Evolutionary conservation across 768 basidiomycete genomes (phyloP).

Genomic region (Melanogaster broomeanus): DNA sequence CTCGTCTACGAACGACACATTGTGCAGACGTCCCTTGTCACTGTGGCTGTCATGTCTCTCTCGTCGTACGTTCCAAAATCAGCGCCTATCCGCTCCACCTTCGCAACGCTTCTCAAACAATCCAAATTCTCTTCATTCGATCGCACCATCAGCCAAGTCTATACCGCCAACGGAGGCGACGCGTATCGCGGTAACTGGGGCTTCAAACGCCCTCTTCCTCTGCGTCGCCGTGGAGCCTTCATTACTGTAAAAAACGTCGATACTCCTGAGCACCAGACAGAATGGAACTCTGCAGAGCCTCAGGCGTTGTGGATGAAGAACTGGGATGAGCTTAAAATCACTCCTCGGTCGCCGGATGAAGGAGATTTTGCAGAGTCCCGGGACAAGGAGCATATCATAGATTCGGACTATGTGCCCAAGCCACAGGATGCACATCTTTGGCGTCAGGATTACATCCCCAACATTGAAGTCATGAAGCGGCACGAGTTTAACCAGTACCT

Average conservation of each 20-base stretch:
- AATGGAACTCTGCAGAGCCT: conserved; percentile 69
- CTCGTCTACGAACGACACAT: background rate
- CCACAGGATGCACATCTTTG: conserved; percentile 14
- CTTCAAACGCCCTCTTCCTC: conserved; percentile 77
- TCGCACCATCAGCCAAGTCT: conserved; percentile 75
- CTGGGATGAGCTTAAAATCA: conserved; percentile 56
- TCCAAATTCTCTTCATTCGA: conserved; percentile 84
- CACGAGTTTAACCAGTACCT: conserved; percentile 62
- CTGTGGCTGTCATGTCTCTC: conserved; percentile 13
- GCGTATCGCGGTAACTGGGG: conserved; percentile 83
- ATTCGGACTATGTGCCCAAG: conserved; percentile 27
- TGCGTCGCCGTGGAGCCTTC: conserved; percentile 61
- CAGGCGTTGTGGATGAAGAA: conserved; percentile 69
- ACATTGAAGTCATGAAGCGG: conserved; percentile 62
- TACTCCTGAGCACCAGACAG: conserved; percentile 71
- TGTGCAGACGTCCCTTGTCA: background rate
- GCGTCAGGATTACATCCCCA: conserved; percentile 41
- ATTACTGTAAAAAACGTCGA: conserved; percentile 72
- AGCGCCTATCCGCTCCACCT: conserved; percentile 57
- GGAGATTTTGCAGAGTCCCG: conserved; percentile 11
- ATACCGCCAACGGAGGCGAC: conserved; percentile 67
- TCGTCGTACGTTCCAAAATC: conserved; percentile 8
- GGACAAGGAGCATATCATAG: conserved; percentile 20
- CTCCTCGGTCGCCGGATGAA: conserved; percentile 5
- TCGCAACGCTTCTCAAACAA: conserved; percentile 73